Conservation (phyloP, 2,329 filamentous ascomycete genomes). For the Thermothelomyces thermophilus region DNA sequence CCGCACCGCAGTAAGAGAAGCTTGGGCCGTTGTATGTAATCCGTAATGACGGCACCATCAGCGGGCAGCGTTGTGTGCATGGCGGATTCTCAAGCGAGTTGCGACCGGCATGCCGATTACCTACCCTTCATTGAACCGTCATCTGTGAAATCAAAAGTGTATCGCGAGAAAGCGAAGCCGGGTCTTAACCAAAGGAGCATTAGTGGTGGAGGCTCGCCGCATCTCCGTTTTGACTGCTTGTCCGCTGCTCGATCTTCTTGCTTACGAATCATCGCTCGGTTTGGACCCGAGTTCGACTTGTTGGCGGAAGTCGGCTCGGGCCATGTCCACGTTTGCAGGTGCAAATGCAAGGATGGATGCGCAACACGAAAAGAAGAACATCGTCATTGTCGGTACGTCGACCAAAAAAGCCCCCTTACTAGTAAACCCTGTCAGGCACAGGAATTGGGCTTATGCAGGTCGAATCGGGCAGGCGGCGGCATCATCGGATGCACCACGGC, state of each 20-base stretch:
- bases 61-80: background rate
- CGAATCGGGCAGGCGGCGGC: constrained; percentile 60
- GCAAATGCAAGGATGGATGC: constrained; percentile 21
- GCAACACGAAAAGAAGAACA: constrained; percentile 34
- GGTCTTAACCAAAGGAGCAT: too few species aligned
- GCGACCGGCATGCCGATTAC: too few species aligned
- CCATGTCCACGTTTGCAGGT: background rate
- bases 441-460: constrained; percentile 2
- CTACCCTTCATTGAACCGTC: too few species aligned
- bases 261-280: background rate
- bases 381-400: constrained; percentile 41
- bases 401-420: constrained; percentile 1
- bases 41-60: constrained; percentile 5
- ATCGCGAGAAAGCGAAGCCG: too few species aligned
- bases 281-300: background rate
- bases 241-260: too few species aligned
- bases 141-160: too few species aligned
- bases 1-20: constrained; percentile 3
- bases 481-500: constrained; percentile 89
- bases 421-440: background rate
- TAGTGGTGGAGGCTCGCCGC: too few species aligned
- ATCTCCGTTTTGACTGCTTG: too few species aligned
- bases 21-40: too few species aligned
- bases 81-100: too few species aligned
- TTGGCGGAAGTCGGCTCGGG: background rate